Percentiles rank a stretch among this genome's conserved stretches.
These are phyloP conservation scores for Colletotrichum abscissum DNA, from an alignment of 2,329 filamentous ascomycete species.

Conservation along the genomic window DNA sequence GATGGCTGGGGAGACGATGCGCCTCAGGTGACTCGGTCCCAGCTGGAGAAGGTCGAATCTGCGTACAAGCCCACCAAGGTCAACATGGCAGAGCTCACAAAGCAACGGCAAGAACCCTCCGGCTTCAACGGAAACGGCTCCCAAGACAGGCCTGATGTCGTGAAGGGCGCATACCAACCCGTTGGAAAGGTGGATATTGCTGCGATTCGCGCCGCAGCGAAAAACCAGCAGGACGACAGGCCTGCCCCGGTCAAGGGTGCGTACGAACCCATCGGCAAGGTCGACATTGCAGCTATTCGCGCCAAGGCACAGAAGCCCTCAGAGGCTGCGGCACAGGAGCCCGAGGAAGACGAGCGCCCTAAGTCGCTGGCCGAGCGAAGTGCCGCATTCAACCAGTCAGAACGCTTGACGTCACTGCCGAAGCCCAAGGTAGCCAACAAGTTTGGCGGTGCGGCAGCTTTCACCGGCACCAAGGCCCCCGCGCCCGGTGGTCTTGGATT, in stretches of 20 bases:
- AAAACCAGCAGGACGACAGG: slow-evolving; percentile 78
- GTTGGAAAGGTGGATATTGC: slow-evolving; percentile 98
- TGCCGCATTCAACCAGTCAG: slow-evolving; percentile 78
- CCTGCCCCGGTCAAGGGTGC: slow-evolving; percentile 89
- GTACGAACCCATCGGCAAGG: slow-evolving; percentile 95
- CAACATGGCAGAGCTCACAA: slow-evolving; percentile 87
- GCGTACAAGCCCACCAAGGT: slow-evolving; percentile 97
- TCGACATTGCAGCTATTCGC: slow-evolving; percentile 95
- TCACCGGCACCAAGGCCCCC: slow-evolving; percentile 90
- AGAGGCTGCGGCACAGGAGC: slow-evolving; percentile 43
- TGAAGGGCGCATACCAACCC: slow-evolving; percentile 90
- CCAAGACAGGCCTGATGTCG: slow-evolving; percentile 70
- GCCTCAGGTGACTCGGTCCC: slow-evolving; percentile 85
- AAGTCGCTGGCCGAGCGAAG: slow-evolving; percentile 81
- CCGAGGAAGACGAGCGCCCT: slow-evolving; percentile 46
- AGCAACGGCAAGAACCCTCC: slow-evolving; percentile 76
- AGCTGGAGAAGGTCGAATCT: slow-evolving; percentile 90
- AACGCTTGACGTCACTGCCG: slow-evolving; percentile 86
- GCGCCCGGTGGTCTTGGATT: slow-evolving; percentile 77
- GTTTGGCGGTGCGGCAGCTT: slow-evolving; percentile 77
- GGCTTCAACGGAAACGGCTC: slow-evolving; percentile 51
- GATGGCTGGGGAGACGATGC: slow-evolving; percentile 98
- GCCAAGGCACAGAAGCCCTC: slow-evolving; percentile 79
- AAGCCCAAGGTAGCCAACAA: slow-evolving; percentile 96
- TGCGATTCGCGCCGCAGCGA: slow-evolving; percentile 82